Base-by-base conservation (phyloP, 495 filamentous ascomycete species). In the Extremus antarcticus region DNA sequence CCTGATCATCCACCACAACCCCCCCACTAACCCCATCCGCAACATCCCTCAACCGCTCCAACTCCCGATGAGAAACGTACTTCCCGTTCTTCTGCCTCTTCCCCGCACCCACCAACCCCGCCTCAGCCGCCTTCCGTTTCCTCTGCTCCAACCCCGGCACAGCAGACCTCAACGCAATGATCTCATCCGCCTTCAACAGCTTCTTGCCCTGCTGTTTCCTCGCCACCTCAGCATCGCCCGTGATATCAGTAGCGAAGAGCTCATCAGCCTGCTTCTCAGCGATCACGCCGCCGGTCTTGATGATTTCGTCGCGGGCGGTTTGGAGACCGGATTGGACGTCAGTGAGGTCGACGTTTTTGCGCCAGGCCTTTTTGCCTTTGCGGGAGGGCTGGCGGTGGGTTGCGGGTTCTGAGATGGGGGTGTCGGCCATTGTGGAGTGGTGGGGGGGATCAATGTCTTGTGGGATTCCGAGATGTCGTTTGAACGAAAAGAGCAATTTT, bases 301-400 rank as follows among this genome's bases (percentile, higher is more conserved):
- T 88, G 59, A 94, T 82, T 73, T 95, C 88, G 43, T 90, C 86
- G 57, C 90, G 86, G 60, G 89, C 73, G 57, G 84, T 71, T 54
- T 94, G 86, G 43, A 98, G 79, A 43, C 94, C 92, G 58, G 83
- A 74, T 60, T 88, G 78, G 22, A 98, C 76, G 52, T 92, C 84
- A 15, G 87, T 81, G 47, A 97, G 77, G 69, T 98, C 89, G 64
- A 97, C 87, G 73, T 98, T 94, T 70, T 97, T 98, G 61, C 92
- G 78, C 92, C 92, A 98, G 19, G 92, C 92, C 71, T 90, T 95
- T 73, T 98, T 98, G 58, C 92, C 91, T 70, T 97, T 98, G 64
- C 92, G 78, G 11, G 90, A 95, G 41, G 90, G 83, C 69, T 97
- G 92, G 60, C 83, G 90, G 59, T 73, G 76, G 60, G 80, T 76